Conservation (phyloP, 768 basidiomycete genomes). For the Leccinum subgranulosum region DNA sequence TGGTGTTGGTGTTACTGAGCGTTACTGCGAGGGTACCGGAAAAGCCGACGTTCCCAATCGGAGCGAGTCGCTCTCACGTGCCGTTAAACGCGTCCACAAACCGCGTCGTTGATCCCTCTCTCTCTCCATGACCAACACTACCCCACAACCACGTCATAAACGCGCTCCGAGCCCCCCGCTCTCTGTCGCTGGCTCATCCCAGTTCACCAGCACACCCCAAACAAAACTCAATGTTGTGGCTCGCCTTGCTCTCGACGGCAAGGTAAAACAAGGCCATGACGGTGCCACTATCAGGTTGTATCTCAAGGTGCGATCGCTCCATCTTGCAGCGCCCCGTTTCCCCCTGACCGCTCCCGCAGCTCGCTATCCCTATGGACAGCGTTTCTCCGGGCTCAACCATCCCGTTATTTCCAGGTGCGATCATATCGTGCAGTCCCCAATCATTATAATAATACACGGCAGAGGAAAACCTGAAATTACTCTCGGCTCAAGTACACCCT, state of each 20-base stretch:
- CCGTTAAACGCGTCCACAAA: constrained; percentile 18
- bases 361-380: constrained; percentile 65
- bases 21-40: background rate
- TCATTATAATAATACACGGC: constrained; percentile 1
- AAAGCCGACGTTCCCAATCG: background rate
- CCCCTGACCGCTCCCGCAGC: constrained; percentile 34
- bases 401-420: constrained; percentile 68
- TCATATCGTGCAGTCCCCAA: background rate
- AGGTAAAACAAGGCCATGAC: constrained; percentile 61
- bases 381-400: constrained; percentile 65
- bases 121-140: background rate
- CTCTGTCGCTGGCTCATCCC: constrained; percentile 38
- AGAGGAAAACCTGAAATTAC: constrained; percentile 81
- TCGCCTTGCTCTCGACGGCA: constrained; percentile 72
- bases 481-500: constrained; percentile 73
- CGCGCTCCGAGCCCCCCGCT: constrained; percentile 32
- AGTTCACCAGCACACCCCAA: constrained; percentile 42
- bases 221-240: constrained; percentile 67
- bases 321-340: background rate
- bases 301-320: constrained; percentile 53
- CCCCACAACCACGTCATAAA: constrained; percentile 25
- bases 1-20: background rate
- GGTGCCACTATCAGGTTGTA: constrained; percentile 71
- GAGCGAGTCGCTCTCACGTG: constrained; percentile 10
- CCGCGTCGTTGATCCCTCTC: background rate